Base-by-base conservation (phyloP, 306 rosid species). In the Vicia sativa region DNA sequence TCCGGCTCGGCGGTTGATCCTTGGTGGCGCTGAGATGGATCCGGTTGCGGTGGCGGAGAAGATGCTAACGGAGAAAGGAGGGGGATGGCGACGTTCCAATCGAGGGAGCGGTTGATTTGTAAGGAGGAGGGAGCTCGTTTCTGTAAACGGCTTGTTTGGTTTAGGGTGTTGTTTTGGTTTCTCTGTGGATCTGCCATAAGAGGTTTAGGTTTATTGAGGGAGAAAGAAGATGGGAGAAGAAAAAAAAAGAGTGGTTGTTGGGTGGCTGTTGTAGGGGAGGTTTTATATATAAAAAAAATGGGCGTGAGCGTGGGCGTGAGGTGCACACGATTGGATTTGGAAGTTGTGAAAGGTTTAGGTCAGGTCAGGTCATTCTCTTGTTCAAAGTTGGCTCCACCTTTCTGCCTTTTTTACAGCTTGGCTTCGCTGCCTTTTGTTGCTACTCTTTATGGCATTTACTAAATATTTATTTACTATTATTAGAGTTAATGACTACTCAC, bases 61-160 rank as follows among this genome's bases (percentile, higher is more conserved):
- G 86, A 37, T 3, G 78, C 81, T 0, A 93, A 78, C 3, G 97
- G 99, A 0, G 99, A 88, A 14, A 93, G 71, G 11, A 93, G 84
- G 0, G 99, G 99, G 72, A 93, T 93, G 5, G 95, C 99, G 44
- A 90, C 81, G 87, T 95, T 90, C 99, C 99, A 90, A 1, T 84
- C 75, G 46, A 78, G 62, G 29, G 81, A 43, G 9, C 89, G 95
- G 65, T 63, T 84, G 13, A 90, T 84, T 56, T 83, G 83, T 0
- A 90, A 48, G 6, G 96, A 85, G 0, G 96, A 85, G 3, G 99
- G 99, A 0, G 99, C 99, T 0, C 92, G 89, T 15, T 79, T 74
- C 77, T 95, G 97, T 14, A 95, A 73, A 4, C 99, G 84, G 71
- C 96, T 90, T 8, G 80, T 84, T 63, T 79, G 82, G 48, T 82